Evolutionary conservation across 257 asterid genomes (phyloP).

Genomic region (Osmanthus fragrans): DNA sequence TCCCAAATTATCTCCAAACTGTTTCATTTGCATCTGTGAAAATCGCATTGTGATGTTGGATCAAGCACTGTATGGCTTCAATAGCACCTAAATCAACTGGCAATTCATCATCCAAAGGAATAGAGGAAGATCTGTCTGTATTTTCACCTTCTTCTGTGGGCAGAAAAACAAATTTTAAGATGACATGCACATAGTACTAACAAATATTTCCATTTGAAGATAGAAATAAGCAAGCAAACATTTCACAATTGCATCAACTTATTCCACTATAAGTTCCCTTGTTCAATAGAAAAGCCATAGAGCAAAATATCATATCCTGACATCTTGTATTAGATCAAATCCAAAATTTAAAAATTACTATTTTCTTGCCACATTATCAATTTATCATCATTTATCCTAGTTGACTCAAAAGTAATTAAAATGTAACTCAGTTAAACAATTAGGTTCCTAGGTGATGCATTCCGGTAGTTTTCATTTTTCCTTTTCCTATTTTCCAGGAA

Average conservation of each 20-base stretch:
- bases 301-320: neutral
- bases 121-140: constrained; percentile 68
- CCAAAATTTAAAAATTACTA: neutral
- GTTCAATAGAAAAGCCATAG: neutral
- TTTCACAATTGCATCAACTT: neutral
- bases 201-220: neutral
- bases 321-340: neutral
- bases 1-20: constrained; percentile 52
- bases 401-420: neutral
- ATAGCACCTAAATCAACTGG: constrained; percentile 72
- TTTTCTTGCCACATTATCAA: neutral
- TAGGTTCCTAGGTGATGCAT: neutral
- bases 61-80: constrained; percentile 84
- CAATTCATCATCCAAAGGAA: constrained; percentile 76
- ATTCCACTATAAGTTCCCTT: neutral
- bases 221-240: neutral
- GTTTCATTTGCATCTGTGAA: constrained; percentile 90
- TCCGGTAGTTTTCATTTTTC: neutral
- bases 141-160: constrained; percentile 61
- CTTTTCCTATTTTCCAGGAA: neutral
- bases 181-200: neutral
- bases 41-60: constrained; percentile 76
- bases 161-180: constrained; percentile 10
- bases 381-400: neutral
- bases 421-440: neutral